phyloP scores from a whole-genome alignment of 805 yeast species.

The Candida sithepensis region DNA sequence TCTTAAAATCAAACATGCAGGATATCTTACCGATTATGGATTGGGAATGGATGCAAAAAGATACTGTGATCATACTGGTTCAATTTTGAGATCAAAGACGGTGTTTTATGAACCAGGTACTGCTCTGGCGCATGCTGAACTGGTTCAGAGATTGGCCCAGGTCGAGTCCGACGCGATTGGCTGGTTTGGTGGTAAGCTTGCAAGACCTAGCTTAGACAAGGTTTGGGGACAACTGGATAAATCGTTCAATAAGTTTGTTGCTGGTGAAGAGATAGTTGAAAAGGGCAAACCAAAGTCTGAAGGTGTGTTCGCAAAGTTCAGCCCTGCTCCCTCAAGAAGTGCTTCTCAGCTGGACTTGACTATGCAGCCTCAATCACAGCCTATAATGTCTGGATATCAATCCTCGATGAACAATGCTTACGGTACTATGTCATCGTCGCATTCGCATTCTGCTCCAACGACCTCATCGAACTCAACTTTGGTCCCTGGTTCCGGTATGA shows the following conservation, averaged over 20 bases:
- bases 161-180: conserved; percentile 38
- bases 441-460: conserved; percentile 23
- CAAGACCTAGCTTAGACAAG: conserved; percentile 46
- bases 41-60: conserved; percentile 53
- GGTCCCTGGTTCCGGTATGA: conserved; percentile 8
- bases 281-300: conserved; percentile 35
- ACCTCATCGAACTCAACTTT: conserved; percentile 21
- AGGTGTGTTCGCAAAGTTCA: conserved; percentile 68
- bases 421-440: conserved; percentile 11
- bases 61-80: conserved; percentile 52
- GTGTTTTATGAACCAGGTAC: conserved; percentile 32
- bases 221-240: conserved; percentile 89
- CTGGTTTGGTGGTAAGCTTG: conserved; percentile 66
- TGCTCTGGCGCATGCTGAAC: conserved; percentile 32
- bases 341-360: conserved; percentile 37
- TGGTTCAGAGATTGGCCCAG: conserved; percentile 46
- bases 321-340: conserved; percentile 64
- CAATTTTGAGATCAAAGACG: conserved; percentile 36
- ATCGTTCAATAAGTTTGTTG: conserved; percentile 70
- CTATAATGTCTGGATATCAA: conserved; percentile 13
- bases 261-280: conserved; percentile 70
- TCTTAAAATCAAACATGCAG: conserved; percentile 65
- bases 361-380: conserved; percentile 20
- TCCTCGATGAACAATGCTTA: conserved; percentile 6
- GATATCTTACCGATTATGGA: conserved; percentile 66